A percentile compares a stretch with the other conserved stretches of the same genome.
Evolutionary conservation across 2,329 filamentous ascomycete genomes (phyloP).

Genomic region (Keithomyces neogunnii): DNA sequence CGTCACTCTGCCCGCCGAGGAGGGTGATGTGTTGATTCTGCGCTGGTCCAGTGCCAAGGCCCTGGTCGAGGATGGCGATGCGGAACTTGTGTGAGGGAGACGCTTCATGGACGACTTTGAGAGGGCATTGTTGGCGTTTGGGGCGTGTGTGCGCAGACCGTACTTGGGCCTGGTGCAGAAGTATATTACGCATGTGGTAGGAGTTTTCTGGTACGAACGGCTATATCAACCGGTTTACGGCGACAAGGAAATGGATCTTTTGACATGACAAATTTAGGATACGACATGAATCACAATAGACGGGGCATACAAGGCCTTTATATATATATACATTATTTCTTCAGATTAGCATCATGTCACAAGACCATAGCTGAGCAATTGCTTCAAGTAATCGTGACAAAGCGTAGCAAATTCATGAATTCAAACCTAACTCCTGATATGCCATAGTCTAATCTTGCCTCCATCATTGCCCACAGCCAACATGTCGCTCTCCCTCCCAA

Average conservation of each 20-base stretch:
- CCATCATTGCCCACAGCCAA: constrained; percentile 82
- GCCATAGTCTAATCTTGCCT: constrained; percentile 86
- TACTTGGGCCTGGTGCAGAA: no score
- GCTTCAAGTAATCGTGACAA: no score
- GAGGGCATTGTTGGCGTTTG: no score
- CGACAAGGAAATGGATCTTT: background rate
- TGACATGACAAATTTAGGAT: background rate
- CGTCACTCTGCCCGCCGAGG: constrained; percentile 45
- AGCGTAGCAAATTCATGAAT: background rate
- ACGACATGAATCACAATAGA: background rate
- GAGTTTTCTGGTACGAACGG: no score
- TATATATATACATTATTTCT: no score
- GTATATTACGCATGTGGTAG: no score
- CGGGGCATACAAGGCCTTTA: no score
- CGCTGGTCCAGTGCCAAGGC: constrained; percentile 66
- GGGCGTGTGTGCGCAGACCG: no score
- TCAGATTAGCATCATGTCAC: no score
- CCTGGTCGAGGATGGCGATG: constrained; percentile 44
- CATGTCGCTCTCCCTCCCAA: constrained; percentile 56
- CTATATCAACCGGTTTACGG: no score
- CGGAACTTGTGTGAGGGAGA: constrained; percentile 46
- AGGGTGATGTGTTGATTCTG: constrained; percentile 60
- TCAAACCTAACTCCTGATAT: constrained; percentile 57
- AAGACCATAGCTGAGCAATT: no score
- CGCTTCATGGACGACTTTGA: no score